Evolutionary conservation across 805 yeast genomes (phyloP).

Genomic region (Priceomyces castillae): DNA sequence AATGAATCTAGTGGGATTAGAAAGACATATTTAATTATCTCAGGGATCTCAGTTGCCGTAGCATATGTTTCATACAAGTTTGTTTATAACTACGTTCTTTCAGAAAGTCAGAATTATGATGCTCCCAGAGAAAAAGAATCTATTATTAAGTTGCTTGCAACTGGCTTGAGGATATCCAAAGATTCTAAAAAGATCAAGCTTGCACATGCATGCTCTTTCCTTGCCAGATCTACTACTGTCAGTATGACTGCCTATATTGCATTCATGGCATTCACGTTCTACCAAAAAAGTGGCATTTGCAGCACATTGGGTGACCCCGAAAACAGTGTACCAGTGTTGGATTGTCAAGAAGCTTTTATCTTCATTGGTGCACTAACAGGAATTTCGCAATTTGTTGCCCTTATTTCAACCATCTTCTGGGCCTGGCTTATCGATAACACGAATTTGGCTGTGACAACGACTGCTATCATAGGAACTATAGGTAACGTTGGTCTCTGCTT

Average conservation of each 20-base stretch:
- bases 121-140: conserved; percentile 7
- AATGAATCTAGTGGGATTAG: conserved; percentile 41
- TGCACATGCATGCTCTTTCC: conserved; percentile 60
- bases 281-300: conserved; percentile 50
- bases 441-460: conserved; percentile 26
- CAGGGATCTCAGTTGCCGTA: conserved; percentile 35
- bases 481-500: conserved; percentile 38
- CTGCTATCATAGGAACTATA: conserved; percentile 42
- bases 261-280: conserved; percentile 57
- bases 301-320: conserved; percentile 19
- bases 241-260: conserved; percentile 61
- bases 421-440: conserved; percentile 54
- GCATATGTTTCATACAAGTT: conserved; percentile 40
- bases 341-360: conserved; percentile 62
- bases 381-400: conserved; percentile 54
- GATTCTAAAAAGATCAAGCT: conserved; percentile 47
- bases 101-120: conserved; percentile 23
- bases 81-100: conserved; percentile 41
- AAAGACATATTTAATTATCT: conserved; percentile 49
- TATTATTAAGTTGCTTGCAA: conserved; percentile 3
- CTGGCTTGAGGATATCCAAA: conserved; percentile 48
- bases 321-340: conserved; percentile 26
- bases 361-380: conserved; percentile 70
- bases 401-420: conserved; percentile 62
- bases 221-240: conserved; percentile 63